Evolutionary conservation across 768 basidiomycete genomes (phyloP).

Genomic region (Tephrocybe sp.): DNA sequence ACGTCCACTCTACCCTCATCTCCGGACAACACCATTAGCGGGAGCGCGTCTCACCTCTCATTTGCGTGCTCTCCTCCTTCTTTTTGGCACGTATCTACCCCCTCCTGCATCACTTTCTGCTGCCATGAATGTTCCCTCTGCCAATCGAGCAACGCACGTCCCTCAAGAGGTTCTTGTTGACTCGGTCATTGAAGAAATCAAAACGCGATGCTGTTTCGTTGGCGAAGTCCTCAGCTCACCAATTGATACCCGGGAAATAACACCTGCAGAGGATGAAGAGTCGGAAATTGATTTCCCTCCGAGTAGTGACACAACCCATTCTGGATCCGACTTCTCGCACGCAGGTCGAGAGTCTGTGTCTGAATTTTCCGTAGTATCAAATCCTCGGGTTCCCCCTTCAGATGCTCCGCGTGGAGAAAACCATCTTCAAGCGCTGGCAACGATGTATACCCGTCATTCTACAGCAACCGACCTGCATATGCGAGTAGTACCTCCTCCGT

Average conservation of each 20-base stretch:
- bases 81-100: slow-evolving; percentile 84
- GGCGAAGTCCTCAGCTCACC: slow-evolving; percentile 52
- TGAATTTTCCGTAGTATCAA: slow-evolving; percentile 58
- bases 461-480: slow-evolving; percentile 75
- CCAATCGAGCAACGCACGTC: slow-evolving; percentile 64
- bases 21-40: slow-evolving; percentile 85
- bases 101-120: slow-evolving; percentile 73
- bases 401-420: slow-evolving; percentile 41
- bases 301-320: slow-evolving; percentile 59
- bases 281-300: slow-evolving; percentile 41
- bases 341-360: slow-evolving; percentile 47
- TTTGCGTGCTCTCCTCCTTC: slow-evolving; percentile 75
- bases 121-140: slow-evolving; percentile 58
- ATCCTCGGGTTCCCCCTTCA: slow-evolving; percentile 32
- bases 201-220: slow-evolving; percentile 89
- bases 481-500: slow-evolving; percentile 63
- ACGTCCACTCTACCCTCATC: slow-evolving; percentile 79
- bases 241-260: slow-evolving; percentile 31
- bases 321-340: slow-evolving; percentile 68
- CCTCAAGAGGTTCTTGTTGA: slow-evolving; percentile 82
- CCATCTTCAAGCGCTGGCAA: slow-evolving; percentile 64
- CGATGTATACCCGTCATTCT: slow-evolving; percentile 74
- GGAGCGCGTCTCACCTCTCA: slow-evolving; percentile 81
- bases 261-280: slow-evolving; percentile 32
- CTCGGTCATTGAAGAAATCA: slow-evolving; percentile 83